Evolutionary conservation across 352 stramenopile genomes (phyloP), one percentile per base, ranked within the genome.

Genomic region (Phytophthora hybrid): DNA sequence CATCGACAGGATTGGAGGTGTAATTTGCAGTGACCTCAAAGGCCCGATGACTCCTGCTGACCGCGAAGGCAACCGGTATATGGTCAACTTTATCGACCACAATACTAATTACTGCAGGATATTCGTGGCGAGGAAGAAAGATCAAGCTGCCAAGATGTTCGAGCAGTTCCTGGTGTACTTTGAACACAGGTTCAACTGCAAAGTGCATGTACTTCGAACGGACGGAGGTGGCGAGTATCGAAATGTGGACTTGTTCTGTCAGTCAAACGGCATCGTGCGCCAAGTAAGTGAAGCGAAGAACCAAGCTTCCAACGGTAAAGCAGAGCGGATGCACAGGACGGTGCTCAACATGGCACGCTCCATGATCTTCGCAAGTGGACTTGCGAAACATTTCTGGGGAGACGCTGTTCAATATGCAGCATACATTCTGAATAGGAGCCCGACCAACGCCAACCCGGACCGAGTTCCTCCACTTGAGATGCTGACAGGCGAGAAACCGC

Each of bases 1-100:
- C 29, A 59, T 59, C 53, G 53, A 59, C 26, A 44, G 53, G 26
- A 41, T 59, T 6, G 53, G 53, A 3, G 53, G 53, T 0, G 53
- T 59, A 0, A 59, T 59, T 4, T 59, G 53, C 14, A 44, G 26
- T 3, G 53, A 59, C n/a, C 34, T 59, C 18, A 59, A 59, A 8
- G 53, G 53, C 2, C 53, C 53, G 16, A 59, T 59, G 53, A 59
- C 53, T 6, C 53, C 53, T 1, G 14, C 13, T 10, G 53, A 39
- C 19, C 41, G 41, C 1, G 16, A 49, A 11, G 41, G 41, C 14
- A 49, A 18, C 16, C n/a, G 41, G 41, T 59, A 44, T 14, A 26
- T 59, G 21, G 4, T 59, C 1, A 59, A 59, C 14, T 59, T 59
- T 14, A 11, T 59, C 0, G 52, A 59, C 8, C 13, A 59, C 14